A percentile compares a stretch with the other conserved stretches of the same genome.
Conservation (phyloP, 306 rosid genomes). For the Comarum palustre region DNA sequence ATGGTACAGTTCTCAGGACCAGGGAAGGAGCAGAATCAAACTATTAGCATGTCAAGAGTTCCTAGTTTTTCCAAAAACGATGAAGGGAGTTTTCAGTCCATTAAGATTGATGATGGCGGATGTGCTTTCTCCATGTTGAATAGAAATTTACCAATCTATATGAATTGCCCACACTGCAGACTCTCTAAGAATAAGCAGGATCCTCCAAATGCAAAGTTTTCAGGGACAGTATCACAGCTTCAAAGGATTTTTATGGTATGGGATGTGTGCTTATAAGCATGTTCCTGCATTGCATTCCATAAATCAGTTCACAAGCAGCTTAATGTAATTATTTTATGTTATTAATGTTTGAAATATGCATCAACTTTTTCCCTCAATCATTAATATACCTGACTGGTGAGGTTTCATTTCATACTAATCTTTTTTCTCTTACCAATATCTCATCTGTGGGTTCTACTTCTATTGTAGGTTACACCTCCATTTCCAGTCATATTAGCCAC, state of each 20-base stretch:
- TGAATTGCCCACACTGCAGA: conserved; percentile 85
- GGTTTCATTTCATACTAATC: neutral
- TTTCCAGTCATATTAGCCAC: conserved; percentile 72
- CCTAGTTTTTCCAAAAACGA: conserved; percentile 38
- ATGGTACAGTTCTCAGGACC: conserved; percentile 30
- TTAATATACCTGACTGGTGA: neutral
- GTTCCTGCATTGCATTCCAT: conserved; percentile 5
- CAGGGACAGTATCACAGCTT: conserved; percentile 81
- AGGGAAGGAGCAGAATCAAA: conserved; percentile 40
- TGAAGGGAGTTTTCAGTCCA: conserved; percentile 52
- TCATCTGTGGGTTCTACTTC: conserved; percentile 33
- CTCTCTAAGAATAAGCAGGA: conserved; percentile 56
- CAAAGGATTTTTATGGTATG: conserved; percentile 83
- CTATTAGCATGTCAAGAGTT: conserved; percentile 35
- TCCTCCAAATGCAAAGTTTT: conserved; percentile 58
- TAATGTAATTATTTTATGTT: neutral
- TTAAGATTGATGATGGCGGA: conserved; percentile 50
- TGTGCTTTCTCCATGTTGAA: conserved; percentile 67
- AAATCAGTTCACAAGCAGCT: neutral
- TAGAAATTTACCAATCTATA: conserved; percentile 72
- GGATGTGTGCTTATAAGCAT: conserved; percentile 28
- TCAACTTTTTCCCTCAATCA: neutral
- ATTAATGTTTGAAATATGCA: neutral
- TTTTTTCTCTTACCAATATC: neutral
- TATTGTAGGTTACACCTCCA: conserved; percentile 79